Conservation (phyloP, 306 rosid species). For the Gillenia trifoliata region DNA sequence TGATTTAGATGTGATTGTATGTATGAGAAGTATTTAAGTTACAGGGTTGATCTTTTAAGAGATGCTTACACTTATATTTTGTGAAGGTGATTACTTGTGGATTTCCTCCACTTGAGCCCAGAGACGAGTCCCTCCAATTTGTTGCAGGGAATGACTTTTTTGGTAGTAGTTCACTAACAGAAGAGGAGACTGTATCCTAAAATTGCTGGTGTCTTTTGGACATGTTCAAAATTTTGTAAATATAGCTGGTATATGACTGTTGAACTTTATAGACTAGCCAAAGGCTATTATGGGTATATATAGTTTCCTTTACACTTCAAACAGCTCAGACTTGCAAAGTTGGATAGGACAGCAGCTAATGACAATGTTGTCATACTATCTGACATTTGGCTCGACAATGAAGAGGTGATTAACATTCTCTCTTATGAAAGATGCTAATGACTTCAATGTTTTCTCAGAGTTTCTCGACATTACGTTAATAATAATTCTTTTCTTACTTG, state of each 20-base stretch:
- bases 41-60: too few species aligned
- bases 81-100: constrained; percentile 84
- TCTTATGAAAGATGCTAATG: background rate
- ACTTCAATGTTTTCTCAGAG: background rate
- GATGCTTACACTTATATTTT: constrained; percentile 10
- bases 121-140: constrained; percentile 62
- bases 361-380: constrained; percentile 86
- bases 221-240: background rate
- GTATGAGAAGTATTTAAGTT: too few species aligned
- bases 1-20: background rate
- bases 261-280: background rate
- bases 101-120: constrained; percentile 86
- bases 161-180: constrained; percentile 56
- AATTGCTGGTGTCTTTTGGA: background rate
- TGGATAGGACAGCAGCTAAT: constrained; percentile 71
- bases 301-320: constrained; percentile 34
- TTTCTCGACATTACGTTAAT: constrained; percentile 26
- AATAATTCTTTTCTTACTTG: constrained; percentile 40
- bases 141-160: constrained; percentile 74
- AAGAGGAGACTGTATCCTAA: constrained; percentile 79
- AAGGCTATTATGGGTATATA: constrained; percentile 1
- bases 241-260: background rate
- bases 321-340: constrained; percentile 71
- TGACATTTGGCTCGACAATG: constrained; percentile 85
- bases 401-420: constrained; percentile 56